These are phyloP conservation scores for Pyrus hybrid DNA, from an alignment of 331 rosid species.

Conservation along the genomic window DNA sequence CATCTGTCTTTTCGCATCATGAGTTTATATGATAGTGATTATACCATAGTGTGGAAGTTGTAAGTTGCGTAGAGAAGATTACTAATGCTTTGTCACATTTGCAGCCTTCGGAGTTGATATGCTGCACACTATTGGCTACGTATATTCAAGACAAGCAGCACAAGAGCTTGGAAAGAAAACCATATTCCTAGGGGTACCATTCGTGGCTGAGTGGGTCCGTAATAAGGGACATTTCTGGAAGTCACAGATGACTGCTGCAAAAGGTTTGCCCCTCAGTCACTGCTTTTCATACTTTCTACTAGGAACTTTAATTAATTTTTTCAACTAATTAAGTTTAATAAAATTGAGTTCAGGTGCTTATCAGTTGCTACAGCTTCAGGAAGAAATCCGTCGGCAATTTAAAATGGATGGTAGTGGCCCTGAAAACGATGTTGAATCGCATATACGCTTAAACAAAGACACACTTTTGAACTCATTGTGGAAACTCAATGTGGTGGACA, in stretches of 20 bases:
- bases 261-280: constrained; percentile 34
- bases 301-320: too few relatives aligned
- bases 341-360: constrained; percentile 53
- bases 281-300: not conserved
- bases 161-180: constrained; percentile 93
- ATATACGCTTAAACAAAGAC: constrained; percentile 57
- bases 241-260: constrained; percentile 87
- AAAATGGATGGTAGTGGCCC: constrained; percentile 48
- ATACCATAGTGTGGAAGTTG: not conserved
- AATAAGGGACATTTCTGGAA: constrained; percentile 90
- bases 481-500: constrained; percentile 88
- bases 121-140: constrained; percentile 68
- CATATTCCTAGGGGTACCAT: constrained; percentile 81
- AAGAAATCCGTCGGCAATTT: constrained; percentile 54
- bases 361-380: constrained; percentile 79
- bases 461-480: constrained; percentile 73
- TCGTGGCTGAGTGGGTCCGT: constrained; percentile 91
- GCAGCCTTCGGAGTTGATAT: constrained; percentile 73
- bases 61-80: not conserved
- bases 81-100: not conserved
- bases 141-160: constrained; percentile 90
- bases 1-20: not conserved
- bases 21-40: not conserved
- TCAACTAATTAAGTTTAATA: constrained; percentile 13
- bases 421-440: constrained; percentile 57